Evolutionary conservation across 1,139 yeast species (phyloP).

Genomic region (Diutina sp.): DNA sequence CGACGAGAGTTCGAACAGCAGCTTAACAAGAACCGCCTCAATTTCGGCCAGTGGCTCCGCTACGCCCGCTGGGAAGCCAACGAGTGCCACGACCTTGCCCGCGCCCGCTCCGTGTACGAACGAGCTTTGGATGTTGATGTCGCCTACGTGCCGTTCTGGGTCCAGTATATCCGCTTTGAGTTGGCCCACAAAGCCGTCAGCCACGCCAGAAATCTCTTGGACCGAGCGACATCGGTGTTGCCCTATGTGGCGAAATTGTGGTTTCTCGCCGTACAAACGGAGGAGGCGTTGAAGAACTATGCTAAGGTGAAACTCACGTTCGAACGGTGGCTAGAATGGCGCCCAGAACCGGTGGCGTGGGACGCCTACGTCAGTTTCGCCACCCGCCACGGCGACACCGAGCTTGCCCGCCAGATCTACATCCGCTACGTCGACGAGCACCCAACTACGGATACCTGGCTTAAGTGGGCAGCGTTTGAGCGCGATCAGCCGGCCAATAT

Average conservation of each 20-base stretch:
- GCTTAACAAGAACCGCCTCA: constrained; percentile 66
- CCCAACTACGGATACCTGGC: constrained; percentile 52
- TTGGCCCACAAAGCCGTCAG: constrained; percentile 59
- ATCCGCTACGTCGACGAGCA: constrained; percentile 41
- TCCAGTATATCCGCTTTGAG: constrained; percentile 71
- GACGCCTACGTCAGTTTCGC: constrained; percentile 65
- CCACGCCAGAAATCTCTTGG: constrained; percentile 80
- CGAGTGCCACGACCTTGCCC: constrained; percentile 53
- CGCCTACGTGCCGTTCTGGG: constrained; percentile 74
- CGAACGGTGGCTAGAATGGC: constrained; percentile 75
- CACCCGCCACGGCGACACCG: constrained; percentile 46
- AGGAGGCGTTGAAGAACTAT: constrained; percentile 62
- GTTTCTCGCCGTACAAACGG: constrained; percentile 73
- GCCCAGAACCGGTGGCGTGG: constrained; percentile 58
- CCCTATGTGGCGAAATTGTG: constrained; percentile 81
- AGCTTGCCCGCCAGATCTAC: constrained; percentile 46
- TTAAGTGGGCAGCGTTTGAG: constrained; percentile 29
- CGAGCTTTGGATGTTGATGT: constrained; percentile 72
- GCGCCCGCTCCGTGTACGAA: constrained; percentile 81
- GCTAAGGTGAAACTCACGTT: constrained; percentile 54
- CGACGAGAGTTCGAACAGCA: constrained; percentile 80
- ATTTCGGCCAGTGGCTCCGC: constrained; percentile 82
- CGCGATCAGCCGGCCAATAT: constrained; percentile 8
- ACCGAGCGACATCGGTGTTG: constrained; percentile 59
- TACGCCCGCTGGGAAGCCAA: constrained; percentile 84